These are phyloP conservation scores for Pythium apleroticum DNA, from an alignment of 352 stramenopile species.

Conservation along the genomic window DNA sequence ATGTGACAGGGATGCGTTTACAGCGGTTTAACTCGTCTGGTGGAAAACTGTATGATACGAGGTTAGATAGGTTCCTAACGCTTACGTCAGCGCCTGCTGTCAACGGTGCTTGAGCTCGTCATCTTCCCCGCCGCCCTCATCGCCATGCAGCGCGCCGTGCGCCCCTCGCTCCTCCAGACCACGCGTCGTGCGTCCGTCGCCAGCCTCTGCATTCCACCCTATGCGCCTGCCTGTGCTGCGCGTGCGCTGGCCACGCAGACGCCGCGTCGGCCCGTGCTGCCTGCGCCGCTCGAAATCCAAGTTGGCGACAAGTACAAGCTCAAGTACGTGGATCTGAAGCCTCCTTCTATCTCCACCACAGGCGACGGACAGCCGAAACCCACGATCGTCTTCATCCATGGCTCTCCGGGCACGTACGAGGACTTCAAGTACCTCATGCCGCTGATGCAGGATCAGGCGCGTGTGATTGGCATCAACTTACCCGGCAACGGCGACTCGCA, in stretches of 20 bases:
- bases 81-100: not conserved
- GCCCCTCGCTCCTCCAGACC: not conserved
- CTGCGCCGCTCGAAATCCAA: not conserved
- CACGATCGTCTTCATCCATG: constrained; percentile 49
- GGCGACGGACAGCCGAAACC: not conserved
- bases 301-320: constrained; percentile 9
- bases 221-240: not conserved
- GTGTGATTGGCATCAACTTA: constrained; percentile 29
- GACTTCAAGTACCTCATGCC: constrained; percentile 52
- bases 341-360: not conserved
- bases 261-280: not conserved
- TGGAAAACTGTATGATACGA: too few species aligned
- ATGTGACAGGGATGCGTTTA: too few species aligned
- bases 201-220: not conserved
- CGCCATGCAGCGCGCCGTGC: not conserved
- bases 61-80: not conserved
- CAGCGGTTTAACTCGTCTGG: too few species aligned
- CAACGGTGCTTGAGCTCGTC: not conserved
- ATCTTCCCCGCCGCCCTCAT: not conserved
- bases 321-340: constrained; percentile 26
- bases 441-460: constrained; percentile 23
- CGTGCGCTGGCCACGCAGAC: constrained; percentile 7
- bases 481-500: constrained; percentile 22
- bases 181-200: not conserved
- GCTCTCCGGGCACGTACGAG: constrained; percentile 43